Conservation (phyloP, 768 basidiomycete genomes). For the Mrakia gelida region DNA sequence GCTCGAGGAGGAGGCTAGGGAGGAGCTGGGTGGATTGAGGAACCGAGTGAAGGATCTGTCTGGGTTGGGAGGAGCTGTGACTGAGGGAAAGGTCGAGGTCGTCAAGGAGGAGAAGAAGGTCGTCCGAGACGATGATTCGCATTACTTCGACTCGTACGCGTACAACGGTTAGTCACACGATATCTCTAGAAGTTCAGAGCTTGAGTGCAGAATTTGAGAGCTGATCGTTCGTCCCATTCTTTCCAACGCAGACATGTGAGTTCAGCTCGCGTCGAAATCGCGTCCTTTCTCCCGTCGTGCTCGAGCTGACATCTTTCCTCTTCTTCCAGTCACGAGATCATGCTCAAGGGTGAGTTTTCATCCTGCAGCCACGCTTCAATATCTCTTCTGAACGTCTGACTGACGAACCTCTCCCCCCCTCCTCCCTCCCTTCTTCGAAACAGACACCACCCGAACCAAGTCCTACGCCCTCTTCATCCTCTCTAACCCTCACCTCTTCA, state of each 20-base stretch:
- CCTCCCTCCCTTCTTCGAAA: neutral
- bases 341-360: conserved; percentile 59
- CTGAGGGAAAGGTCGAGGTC: conserved; percentile 50
- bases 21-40: conserved; percentile 54
- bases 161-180: conserved; percentile 63
- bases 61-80: conserved; percentile 49
- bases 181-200: neutral
- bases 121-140: conserved; percentile 77
- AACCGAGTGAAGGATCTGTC: conserved; percentile 15
- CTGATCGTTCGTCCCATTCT: neutral
- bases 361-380: too few relatives aligned
- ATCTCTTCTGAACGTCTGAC: too few relatives aligned
- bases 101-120: conserved; percentile 34
- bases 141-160: conserved; percentile 88
- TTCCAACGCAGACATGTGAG: neutral
- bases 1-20: conserved; percentile 50
- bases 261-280: neutral
- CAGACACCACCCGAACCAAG: conserved; percentile 84
- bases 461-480: conserved; percentile 90
- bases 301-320: neutral
- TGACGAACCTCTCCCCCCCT: too few relatives aligned
- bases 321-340: conserved; percentile 81
- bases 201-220: neutral
- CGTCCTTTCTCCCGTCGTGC: neutral
- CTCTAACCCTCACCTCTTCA: conserved; percentile 72